Evolutionary conservation across 1,284 basidiomycete species (phyloP), one percentile per base, ranked within the genome.

Genomic region (Tetrapyrgos nigripes): DNA sequence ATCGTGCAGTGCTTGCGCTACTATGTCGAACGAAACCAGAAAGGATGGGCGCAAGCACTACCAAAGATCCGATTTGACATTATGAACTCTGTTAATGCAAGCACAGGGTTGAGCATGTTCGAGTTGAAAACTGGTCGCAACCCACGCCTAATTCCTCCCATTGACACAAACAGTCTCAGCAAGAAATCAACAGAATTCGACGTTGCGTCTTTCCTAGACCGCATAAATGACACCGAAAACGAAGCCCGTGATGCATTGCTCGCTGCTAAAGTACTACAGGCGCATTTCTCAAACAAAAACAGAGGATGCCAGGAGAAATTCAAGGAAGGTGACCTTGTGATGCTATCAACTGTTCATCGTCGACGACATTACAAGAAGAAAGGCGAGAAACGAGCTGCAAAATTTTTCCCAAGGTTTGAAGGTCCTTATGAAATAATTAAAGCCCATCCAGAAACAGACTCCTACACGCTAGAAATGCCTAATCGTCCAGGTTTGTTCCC

Each of bases 31-130:
- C 67, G 73, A 26, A 57, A 73, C 23, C 79, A 82, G 53, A 49
- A 58, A 17, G 70, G 80, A 11, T 83, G 80, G 81, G 61, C 64
- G 0, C n/a, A 51, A 0, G 64, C 69, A 0, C 65, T 82, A 0
- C 75, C 77, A 0, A 48, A 53, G 2, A 45, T 65, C 2, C 50
- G 58, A 1, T 64, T 64, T 31, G 29, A 60, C n/a, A 56, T 64
- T 0, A 60, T 62, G 60, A 64, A 64, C 28, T 55, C 64, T 1
- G 27, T 59, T 17, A 63, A 64, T 24, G 19, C 27, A 0, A 62
- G 58, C 0, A 64, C 63, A 1, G 61, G 63, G 2, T 57, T 43
- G 13, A 52, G 59, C 9, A 28, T 26, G 3, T 64, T 64, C 40
- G 47, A 64, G 33, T 31, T 63, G 0, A 17, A 23, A 0, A 46